phyloP scores from a whole-genome alignment of 2,329 filamentous ascomycete genomes.

The Rhinocladiella similis region DNA sequence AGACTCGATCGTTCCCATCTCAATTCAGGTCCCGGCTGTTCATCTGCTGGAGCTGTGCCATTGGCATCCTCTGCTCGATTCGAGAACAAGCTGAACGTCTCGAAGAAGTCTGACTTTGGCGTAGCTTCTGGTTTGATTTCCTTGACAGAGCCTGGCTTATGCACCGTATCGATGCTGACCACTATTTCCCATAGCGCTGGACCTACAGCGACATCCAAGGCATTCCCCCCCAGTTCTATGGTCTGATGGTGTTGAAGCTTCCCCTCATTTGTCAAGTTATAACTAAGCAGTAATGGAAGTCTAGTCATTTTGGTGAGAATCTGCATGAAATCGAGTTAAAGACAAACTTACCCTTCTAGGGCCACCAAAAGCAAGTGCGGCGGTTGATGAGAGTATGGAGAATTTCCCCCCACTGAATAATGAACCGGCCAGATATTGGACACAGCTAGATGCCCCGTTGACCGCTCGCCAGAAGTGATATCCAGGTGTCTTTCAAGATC shows the following conservation, averaged over 20 bases:
- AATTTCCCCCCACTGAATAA: slow-evolving; percentile 15
- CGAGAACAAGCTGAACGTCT: slow-evolving; percentile 22
- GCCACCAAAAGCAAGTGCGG: slow-evolving; percentile 44
- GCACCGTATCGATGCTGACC: slow-evolving; percentile 55
- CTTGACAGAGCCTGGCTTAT: slow-evolving; percentile 46
- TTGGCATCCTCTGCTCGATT: background rate
- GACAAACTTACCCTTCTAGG: slow-evolving; percentile 56
- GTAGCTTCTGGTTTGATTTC: slow-evolving; percentile 9
- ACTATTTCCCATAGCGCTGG: slow-evolving; percentile 38
- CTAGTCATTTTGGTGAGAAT: too few species aligned
- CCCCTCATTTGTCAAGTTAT: slow-evolving; percentile 55
- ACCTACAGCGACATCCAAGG: slow-evolving; percentile 56
- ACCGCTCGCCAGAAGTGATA: slow-evolving; percentile 16
- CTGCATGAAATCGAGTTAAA: too few species aligned
- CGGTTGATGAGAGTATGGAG: slow-evolving; percentile 12
- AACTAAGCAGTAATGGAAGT: slow-evolving; percentile 67
- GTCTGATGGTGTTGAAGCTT: slow-evolving; percentile 52
- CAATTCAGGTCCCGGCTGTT: slow-evolving; percentile 1
- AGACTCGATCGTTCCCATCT: slow-evolving; percentile 22
- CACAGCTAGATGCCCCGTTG: slow-evolving; percentile 38
- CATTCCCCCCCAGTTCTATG: slow-evolving; percentile 63
- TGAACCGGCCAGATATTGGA: slow-evolving; percentile 33
- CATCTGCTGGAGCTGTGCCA: background rate
- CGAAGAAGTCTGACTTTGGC: slow-evolving; percentile 12
- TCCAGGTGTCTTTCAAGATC: slow-evolving; percentile 17